Evolutionary conservation across 2,329 filamentous ascomycete genomes (phyloP).

Genomic region (Paramyrothecium sp.): DNA sequence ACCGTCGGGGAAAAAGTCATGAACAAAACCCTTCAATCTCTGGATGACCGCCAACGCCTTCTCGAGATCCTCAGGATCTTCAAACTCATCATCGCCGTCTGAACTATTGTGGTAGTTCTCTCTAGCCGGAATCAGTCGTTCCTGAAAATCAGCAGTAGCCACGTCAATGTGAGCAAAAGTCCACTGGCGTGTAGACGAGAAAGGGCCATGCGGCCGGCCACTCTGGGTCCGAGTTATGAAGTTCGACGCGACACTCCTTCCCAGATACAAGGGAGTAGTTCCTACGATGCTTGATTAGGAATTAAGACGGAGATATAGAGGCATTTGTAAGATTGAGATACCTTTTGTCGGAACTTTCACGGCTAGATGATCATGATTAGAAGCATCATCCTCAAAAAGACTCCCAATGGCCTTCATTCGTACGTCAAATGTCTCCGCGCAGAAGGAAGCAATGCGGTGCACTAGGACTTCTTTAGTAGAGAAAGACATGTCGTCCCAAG

Average conservation of each 20-base stretch:
- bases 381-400: conserved; percentile 6
- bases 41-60: conserved; percentile 16
- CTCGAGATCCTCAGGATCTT: conserved; percentile 33
- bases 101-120: neutral
- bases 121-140: neutral
- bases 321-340: neutral
- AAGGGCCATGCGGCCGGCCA: neutral
- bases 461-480: conserved; percentile 2
- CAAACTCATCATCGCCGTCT: conserved; percentile 22
- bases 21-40: conserved; percentile 25
- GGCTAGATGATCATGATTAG: neutral
- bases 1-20: conserved; percentile 23
- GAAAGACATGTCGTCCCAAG: conserved; percentile 15
- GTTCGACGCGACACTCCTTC: neutral
- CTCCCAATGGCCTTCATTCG: conserved; percentile 22
- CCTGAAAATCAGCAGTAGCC: neutral
- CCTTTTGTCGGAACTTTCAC: conserved; percentile 4
- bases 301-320: neutral
- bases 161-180: neutral
- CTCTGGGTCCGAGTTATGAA: neutral
- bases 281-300: neutral
- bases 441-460: conserved; percentile 6
- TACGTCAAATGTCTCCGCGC: conserved; percentile 14
- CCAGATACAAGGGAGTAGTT: neutral
- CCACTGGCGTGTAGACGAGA: neutral